Percentiles rank a stretch among this genome's conserved stretches.
Evolutionary conservation across 352 stramenopile genomes (phyloP).

Genomic region (Halophytophthora batemanensis): DNA sequence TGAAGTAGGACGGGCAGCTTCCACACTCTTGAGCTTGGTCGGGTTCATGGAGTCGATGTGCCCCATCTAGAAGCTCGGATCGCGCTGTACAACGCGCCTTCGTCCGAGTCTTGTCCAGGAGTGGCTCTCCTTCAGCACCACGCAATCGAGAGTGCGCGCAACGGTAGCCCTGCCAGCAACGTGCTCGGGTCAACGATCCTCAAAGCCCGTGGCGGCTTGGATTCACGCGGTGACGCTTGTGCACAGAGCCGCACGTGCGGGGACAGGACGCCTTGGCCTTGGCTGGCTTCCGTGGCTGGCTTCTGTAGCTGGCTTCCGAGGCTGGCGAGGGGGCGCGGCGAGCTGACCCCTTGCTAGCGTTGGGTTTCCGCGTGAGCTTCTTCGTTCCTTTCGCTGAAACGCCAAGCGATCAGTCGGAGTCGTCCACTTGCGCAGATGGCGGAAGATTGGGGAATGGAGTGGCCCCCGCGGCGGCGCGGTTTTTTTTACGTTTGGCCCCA

Average conservation of each 20-base stretch:
- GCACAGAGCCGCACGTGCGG: too few relatives aligned
- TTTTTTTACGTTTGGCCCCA: constrained; percentile 30
- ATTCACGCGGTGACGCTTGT: too few relatives aligned
- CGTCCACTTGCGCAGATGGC: constrained; percentile 30
- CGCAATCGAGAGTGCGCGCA: too few relatives aligned
- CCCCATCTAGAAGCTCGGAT: constrained; percentile 17
- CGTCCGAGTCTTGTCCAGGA: too few relatives aligned
- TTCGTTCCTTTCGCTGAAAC: constrained; percentile 13
- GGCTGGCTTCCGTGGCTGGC: not conserved
- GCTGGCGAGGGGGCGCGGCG: not conserved
- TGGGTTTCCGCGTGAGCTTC: not conserved
- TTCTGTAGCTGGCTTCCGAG: not conserved
- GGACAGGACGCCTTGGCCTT: too few relatives aligned
- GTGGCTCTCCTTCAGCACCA: too few relatives aligned
- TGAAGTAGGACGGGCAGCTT: not conserved
- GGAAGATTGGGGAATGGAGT: constrained; percentile 54
- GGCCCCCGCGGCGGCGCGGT: constrained; percentile 15
- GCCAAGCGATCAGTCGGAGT: constrained; percentile 8
- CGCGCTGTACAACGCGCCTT: not conserved
- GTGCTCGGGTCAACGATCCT: too few relatives aligned
- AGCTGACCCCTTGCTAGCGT: not conserved
- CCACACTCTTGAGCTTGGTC: constrained; percentile 24
- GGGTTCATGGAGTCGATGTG: constrained; percentile 45
- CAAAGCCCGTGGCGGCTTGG: too few relatives aligned
- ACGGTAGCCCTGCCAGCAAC: too few relatives aligned